A percentile compares a stretch with the other conserved stretches of the same genome.
phyloP scores from a whole-genome alignment of 345 rosid species.

The Dipteronia dyeriana region DNA sequence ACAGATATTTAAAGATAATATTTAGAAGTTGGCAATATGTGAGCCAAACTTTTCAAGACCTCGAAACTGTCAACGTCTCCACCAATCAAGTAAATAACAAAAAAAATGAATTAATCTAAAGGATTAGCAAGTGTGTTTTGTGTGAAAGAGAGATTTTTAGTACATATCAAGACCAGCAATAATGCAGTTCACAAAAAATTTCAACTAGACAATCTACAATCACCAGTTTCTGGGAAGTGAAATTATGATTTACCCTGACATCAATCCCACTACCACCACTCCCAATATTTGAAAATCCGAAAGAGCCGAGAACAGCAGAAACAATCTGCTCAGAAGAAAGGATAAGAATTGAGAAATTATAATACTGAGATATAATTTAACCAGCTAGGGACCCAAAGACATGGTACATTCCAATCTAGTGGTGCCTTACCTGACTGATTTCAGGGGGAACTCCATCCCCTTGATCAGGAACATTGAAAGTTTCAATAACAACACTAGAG shows the following conservation, averaged over 20 bases:
- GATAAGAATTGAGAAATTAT: neutral
- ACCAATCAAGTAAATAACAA: neutral
- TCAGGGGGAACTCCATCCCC: slow-evolving; percentile 77
- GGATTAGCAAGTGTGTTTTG: neutral
- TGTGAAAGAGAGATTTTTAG: neutral
- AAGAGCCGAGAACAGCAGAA: slow-evolving; percentile 74
- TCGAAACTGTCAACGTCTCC: slow-evolving; percentile 1
- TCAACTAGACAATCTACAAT: neutral
- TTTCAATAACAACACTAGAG: slow-evolving; percentile 66
- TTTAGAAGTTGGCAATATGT: neutral
- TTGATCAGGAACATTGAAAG: slow-evolving; percentile 65
- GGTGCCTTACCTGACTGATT: slow-evolving; percentile 56
- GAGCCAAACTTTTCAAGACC: slow-evolving; percentile 11
- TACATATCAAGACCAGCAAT: neutral
- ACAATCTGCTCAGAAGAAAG: slow-evolving; percentile 54
- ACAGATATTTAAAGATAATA: neutral
- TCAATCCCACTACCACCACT: slow-evolving; percentile 49
- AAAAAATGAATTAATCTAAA: neutral
- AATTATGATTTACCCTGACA: slow-evolving; percentile 40
- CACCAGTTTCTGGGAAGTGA: slow-evolving; percentile 11
- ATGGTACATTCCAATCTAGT: slow-evolving; percentile 19
- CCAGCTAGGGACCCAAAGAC: neutral
- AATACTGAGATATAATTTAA: slow-evolving; percentile 1
- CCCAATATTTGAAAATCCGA: slow-evolving; percentile 55
- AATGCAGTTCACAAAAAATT: neutral